Evolutionary conservation across 2,329 filamentous ascomycete genomes (phyloP), one percentile per base, ranked within the genome.

Genomic region (Aspergillus costaricaensis): DNA sequence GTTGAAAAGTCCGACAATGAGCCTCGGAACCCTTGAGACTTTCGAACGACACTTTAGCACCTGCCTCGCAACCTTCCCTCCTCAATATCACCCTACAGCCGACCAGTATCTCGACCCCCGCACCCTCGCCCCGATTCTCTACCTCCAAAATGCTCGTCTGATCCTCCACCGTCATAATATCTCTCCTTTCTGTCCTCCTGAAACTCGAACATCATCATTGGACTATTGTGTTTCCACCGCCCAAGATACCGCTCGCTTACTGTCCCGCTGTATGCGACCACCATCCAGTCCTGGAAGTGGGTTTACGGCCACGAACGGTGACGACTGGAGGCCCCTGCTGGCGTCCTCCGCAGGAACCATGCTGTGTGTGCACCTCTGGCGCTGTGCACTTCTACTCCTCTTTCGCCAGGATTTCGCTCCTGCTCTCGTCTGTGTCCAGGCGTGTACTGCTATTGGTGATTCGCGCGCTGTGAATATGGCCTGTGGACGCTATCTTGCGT

Each of bases 81-180:
- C 88, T 8, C 82, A 88, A 4, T 92, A 91, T 71, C 88, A 91
- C 60, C 84, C 88, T 2, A 80, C 84, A 15, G 88, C 88, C 62
- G 82, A 85, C 30, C 84, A 87, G 7, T 82, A 87, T 7, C 81
- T 97, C 44, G 88, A 95, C 60, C 88, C 91, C 8, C 84, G 88
- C 55, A 87, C 89, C 43, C 81, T 98, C 14, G 86, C 88, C 25
- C 90, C 92, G 0, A 81, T 96, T 8, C 84, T 91, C 32, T 88
- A 91, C 69, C 84, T 98, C 8, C 88, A 96, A 62, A 91, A 91
- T 62, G 88, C 90, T 15, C 89, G 92, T n/a, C 84, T 97, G 30
- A 82, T 95, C 39, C 84, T 99, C 8, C 91, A 96, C 75, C 87
- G 95, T 44, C 92, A 96, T 70, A 97, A 98, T 70, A 82, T 98